Percentiles rank a stretch among this genome's conserved stretches.
Conservation (phyloP, 495 filamentous ascomycete genomes). For the Neohortaea acidophila region DNA sequence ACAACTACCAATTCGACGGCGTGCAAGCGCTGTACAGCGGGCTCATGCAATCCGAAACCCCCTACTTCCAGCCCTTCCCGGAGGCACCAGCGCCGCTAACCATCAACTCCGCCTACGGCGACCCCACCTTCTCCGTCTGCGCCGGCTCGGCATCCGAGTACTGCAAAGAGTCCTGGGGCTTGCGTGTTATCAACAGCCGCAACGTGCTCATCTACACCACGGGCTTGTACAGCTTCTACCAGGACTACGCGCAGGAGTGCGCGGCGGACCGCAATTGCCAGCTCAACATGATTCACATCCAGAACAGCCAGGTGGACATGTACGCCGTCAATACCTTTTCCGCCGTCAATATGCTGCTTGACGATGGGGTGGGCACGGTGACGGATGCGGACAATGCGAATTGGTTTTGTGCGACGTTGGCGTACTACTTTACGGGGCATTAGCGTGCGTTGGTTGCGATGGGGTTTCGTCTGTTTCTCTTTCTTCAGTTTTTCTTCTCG, state of each 20-base stretch:
- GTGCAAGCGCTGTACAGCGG: conserved; percentile 58
- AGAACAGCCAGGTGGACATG: conserved; percentile 34
- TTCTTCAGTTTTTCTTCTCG: no score
- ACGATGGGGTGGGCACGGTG: conserved; percentile 8
- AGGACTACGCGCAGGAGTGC: conserved; percentile 33
- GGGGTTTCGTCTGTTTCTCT: no score
- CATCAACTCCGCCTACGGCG: conserved; percentile 19
- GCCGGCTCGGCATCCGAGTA: conserved; percentile 25
- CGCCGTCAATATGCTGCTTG: conserved; percentile 19
- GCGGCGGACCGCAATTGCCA: conserved; percentile 36
- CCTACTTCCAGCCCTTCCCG: conserved; percentile 30
- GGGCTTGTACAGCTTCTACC: conserved; percentile 66
- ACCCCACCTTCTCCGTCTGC: conserved; percentile 25
- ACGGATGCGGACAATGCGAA: conserved; percentile 24
- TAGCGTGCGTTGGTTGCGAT: not conserved
- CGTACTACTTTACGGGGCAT: conserved; percentile 8
- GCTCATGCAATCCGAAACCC: conserved; percentile 73
- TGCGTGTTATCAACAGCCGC: conserved; percentile 28
- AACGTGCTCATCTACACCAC: conserved; percentile 38
- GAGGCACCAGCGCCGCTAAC: conserved; percentile 22
- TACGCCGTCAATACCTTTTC: conserved; percentile 23
- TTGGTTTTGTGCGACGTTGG: conserved; percentile 23
- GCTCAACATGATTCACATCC: conserved; percentile 36
- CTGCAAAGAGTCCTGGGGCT: conserved; percentile 37
- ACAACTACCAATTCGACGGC: conserved; percentile 64